Evolutionary conservation across 768 basidiomycete species (phyloP).

Genomic region (Lactarius evosmus): DNA sequence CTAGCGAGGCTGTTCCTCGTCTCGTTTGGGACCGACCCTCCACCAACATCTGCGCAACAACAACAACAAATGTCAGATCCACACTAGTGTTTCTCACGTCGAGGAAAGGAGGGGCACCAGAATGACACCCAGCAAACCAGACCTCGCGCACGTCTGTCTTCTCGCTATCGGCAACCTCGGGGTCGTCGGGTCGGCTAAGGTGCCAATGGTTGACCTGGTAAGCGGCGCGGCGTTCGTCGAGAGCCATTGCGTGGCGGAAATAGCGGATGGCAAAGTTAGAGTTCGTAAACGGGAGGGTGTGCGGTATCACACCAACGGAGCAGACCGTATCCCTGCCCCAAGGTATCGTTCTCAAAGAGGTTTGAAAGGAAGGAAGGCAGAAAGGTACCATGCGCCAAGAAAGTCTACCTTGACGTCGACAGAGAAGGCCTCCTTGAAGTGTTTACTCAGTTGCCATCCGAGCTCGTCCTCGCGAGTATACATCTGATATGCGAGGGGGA

Average conservation of each 20-base stretch:
- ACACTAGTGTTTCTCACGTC: background rate
- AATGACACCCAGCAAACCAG: slow-evolving; percentile 77
- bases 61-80: slow-evolving; percentile 5
- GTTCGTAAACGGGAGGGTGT: slow-evolving; percentile 61
- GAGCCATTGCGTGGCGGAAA: slow-evolving; percentile 68
- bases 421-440: slow-evolving; percentile 73
- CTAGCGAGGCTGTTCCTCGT: slow-evolving; percentile 59
- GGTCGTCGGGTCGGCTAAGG: slow-evolving; percentile 36
- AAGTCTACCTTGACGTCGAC: slow-evolving; percentile 73
- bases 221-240: slow-evolving; percentile 65
- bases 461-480: slow-evolving; percentile 53
- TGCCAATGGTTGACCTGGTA: slow-evolving; percentile 41
- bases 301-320: slow-evolving; percentile 66
- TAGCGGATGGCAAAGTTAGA: slow-evolving; percentile 56
- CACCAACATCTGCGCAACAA: slow-evolving; percentile 60
- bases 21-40: slow-evolving; percentile 61
- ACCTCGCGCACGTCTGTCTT: slow-evolving; percentile 69
- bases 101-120: slow-evolving; percentile 43
- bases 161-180: slow-evolving; percentile 24
- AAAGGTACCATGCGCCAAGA: slow-evolving; percentile 69
- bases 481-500: slow-evolving; percentile 78
- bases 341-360: slow-evolving; percentile 11
- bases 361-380: background rate
- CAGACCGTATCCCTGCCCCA: slow-evolving; percentile 62
- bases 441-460: slow-evolving; percentile 61